These are phyloP conservation scores for Botryosphaeria dothidea DNA, from an alignment of 2,329 filamentous ascomycete genomes.

Conservation along the genomic window DNA sequence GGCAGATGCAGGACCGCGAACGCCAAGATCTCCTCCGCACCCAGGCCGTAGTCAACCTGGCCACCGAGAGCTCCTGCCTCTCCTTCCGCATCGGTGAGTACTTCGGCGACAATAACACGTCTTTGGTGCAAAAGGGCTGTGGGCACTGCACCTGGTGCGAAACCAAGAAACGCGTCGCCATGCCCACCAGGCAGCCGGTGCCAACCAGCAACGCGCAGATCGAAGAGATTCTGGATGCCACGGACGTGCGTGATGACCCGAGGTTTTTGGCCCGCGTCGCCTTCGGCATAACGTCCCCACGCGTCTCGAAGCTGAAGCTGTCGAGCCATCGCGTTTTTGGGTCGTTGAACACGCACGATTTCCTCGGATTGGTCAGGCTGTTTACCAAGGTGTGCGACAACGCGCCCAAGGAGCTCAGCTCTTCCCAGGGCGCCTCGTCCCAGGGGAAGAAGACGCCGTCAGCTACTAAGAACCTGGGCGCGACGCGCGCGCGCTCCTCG, in stretches of 20 bases:
- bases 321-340: constrained; percentile 50
- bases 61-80: constrained; percentile 56
- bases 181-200: constrained; percentile 43
- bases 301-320: constrained; percentile 52
- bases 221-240: constrained; percentile 44
- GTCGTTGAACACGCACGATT: constrained; percentile 57
- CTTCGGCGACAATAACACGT: constrained; percentile 57
- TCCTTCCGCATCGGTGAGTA: constrained; percentile 55
- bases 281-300: constrained; percentile 63
- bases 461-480: too few relatives aligned
- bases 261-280: constrained; percentile 61
- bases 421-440: too few relatives aligned
- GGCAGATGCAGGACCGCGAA: constrained; percentile 55
- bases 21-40: constrained; percentile 55
- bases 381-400: constrained; percentile 28
- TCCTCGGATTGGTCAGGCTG: constrained; percentile 34
- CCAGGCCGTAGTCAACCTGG: constrained; percentile 53
- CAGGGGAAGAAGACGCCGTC: too few relatives aligned
- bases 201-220: constrained; percentile 45
- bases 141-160: constrained; percentile 57
- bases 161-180: constrained; percentile 32
- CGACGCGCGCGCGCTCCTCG: too few relatives aligned
- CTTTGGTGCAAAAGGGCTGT: constrained; percentile 47
- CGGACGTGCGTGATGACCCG: constrained; percentile 57
- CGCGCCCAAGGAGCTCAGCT: not conserved